A percentile compares a stretch with the other conserved stretches of the same genome.
These are phyloP conservation scores for Rhizopogon roseolus DNA, from an alignment of 768 basidiomycete genomes.

Conservation along the genomic window DNA sequence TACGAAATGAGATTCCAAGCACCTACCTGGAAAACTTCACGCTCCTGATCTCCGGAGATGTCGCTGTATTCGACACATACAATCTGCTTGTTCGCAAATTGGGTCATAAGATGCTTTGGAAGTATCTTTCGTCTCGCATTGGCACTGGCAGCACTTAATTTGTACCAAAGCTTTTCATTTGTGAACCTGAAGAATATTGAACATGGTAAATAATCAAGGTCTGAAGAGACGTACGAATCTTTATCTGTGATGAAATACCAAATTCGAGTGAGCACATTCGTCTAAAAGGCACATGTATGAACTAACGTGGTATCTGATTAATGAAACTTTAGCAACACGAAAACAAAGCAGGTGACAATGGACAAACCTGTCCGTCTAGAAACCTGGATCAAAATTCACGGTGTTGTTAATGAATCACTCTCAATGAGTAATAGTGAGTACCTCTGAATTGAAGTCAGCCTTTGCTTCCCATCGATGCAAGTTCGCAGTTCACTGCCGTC, in stretches of 20 bases:
- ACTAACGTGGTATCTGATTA: constrained; percentile 41
- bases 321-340: neutral
- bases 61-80: constrained; percentile 50
- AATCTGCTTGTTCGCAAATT: constrained; percentile 42
- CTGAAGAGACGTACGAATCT: constrained; percentile 30
- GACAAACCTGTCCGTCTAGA: constrained; percentile 49
- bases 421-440: constrained; percentile 15
- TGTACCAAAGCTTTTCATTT: constrained; percentile 34
- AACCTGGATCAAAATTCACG: constrained; percentile 33
- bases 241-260: constrained; percentile 23
- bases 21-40: constrained; percentile 60
- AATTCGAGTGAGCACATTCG: constrained; percentile 5
- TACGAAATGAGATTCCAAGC: neutral
- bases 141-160: constrained; percentile 12
- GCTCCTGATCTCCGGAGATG: constrained; percentile 48
- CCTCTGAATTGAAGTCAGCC: constrained; percentile 62
- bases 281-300: neutral
- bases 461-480: constrained; percentile 74
- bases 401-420: neutral
- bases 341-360: neutral
- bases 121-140: constrained; percentile 26
- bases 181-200: constrained; percentile 19
- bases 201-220: neutral
- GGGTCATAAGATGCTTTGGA: constrained; percentile 26
- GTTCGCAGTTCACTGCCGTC: constrained; percentile 42